Conservation (phyloP, 164 flowering plant species). For the Brasenia schreberi region DNA sequence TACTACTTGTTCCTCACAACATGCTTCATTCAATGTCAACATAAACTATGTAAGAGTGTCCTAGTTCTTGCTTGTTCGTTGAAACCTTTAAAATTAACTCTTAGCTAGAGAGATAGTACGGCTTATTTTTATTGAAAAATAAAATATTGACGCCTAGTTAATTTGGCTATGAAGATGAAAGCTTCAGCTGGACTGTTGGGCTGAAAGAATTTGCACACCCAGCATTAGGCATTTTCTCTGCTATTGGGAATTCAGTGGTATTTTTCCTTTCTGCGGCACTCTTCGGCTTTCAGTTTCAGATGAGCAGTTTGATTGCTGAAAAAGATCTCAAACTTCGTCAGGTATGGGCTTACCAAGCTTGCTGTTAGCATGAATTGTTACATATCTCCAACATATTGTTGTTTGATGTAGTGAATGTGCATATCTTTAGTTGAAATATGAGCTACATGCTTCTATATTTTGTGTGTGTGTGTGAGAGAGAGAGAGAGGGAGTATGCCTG, state of each 20-base stretch:
- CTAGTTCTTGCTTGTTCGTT: background rate
- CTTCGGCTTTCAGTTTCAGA: slow-evolving; percentile 69
- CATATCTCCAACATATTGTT: background rate
- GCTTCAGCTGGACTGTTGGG: slow-evolving; percentile 49
- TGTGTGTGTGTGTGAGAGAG: no score
- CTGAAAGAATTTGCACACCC: slow-evolving; percentile 41
- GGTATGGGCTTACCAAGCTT: slow-evolving; percentile 19
- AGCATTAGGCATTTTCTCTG: slow-evolving; percentile 3
- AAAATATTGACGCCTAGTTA: no score
- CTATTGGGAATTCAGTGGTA: slow-evolving; percentile 17
- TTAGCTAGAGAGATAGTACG: no score
- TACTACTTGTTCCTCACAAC: no score
- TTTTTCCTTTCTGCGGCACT: slow-evolving; percentile 65
- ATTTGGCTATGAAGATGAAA: slow-evolving; percentile 30
- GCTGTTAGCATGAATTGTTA: background rate
- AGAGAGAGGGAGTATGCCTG: slow-evolving; percentile 20
- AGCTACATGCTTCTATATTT: no score
- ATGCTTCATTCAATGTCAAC: no score
- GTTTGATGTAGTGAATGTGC: background rate
- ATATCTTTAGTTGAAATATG: background rate
- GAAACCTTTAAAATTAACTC: no score
- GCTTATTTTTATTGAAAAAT: no score
- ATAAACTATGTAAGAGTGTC: no score
- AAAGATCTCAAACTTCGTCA: slow-evolving; percentile 84
- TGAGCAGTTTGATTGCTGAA: slow-evolving; percentile 45